Evolutionary conservation across 1,284 basidiomycete species (phyloP).

Genomic region (Austropuccinia psidii): DNA sequence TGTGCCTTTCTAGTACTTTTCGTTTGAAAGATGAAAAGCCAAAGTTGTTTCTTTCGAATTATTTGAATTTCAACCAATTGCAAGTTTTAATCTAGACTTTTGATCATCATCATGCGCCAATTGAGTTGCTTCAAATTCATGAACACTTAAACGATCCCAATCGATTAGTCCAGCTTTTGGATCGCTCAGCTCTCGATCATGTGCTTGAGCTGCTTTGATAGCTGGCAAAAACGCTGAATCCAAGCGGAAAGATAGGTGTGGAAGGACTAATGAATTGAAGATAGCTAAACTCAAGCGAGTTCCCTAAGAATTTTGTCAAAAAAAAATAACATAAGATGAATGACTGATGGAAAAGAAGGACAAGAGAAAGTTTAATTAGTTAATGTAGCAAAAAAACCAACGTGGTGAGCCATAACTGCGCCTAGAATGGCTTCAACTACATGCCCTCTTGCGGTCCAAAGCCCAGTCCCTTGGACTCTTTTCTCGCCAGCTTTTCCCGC

Average conservation of each 20-base stretch:
- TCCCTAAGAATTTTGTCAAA: not conserved
- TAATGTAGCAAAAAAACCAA: not conserved
- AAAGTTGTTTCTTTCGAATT: too few species aligned
- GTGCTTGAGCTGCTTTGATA: conserved; percentile 21
- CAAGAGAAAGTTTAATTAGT: not conserved
- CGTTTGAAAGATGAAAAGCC: too few species aligned
- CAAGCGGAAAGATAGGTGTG: conserved; percentile 27
- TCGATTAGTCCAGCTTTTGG: not conserved
- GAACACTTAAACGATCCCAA: not conserved
- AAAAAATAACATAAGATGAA: not conserved
- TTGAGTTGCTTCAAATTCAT: too few species aligned
- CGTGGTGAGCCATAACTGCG: conserved; percentile 28
- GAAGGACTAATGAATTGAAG: conserved; percentile 32
- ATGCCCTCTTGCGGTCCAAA: conserved; percentile 34
- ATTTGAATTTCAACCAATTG: too few species aligned
- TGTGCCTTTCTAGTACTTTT: too few species aligned
- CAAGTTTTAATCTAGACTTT: too few species aligned
- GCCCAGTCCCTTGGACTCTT: not conserved
- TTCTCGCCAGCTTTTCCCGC: not conserved
- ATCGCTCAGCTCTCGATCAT: conserved; percentile 12
- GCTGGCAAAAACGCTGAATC: conserved; percentile 16
- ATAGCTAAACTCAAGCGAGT: conserved; percentile 24
- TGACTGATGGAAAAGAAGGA: not conserved
- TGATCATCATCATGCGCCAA: too few species aligned
- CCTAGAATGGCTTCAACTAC: conserved; percentile 33